Percentiles rank a stretch among this genome's conserved stretches.
Evolutionary conservation across 305 asterid genomes (phyloP).

Genomic region (Nicotiana rustica): DNA sequence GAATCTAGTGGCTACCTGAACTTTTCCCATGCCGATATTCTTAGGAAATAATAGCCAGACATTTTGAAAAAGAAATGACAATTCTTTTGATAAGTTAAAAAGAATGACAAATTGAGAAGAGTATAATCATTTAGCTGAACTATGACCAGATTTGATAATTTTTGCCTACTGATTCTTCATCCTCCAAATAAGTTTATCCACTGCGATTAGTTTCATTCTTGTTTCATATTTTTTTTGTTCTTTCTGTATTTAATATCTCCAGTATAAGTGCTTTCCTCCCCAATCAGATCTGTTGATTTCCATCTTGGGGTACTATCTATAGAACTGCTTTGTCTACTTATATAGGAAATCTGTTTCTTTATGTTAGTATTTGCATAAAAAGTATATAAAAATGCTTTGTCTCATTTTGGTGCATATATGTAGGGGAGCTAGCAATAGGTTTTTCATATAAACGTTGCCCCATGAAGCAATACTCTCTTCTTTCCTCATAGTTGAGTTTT

Average conservation of each 20-base stretch:
- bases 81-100: too few species aligned
- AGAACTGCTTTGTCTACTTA: slow-evolving; percentile 11
- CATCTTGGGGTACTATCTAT: slow-evolving; percentile 23
- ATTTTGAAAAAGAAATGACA: background rate
- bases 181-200: background rate
- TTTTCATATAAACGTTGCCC: background rate
- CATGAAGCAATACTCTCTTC: slow-evolving; percentile 23
- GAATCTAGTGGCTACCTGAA: slow-evolving; percentile 26
- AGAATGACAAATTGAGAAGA: slow-evolving; percentile 28
- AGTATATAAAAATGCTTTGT: background rate
- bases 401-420: slow-evolving; percentile 18
- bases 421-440: background rate
- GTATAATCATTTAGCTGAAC: background rate
- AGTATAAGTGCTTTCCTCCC: slow-evolving; percentile 16
- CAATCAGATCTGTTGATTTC: slow-evolving; percentile 30
- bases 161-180: background rate
- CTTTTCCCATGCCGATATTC: slow-evolving; percentile 1
- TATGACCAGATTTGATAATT: slow-evolving; percentile 21
- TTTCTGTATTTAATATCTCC: background rate
- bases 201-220: background rate
- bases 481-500: slow-evolving; percentile 14
- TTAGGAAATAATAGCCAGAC: slow-evolving; percentile 19
- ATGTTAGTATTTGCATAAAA: slow-evolving; percentile 11
- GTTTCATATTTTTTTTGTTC: background rate
- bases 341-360: slow-evolving; percentile 26